Base-by-base conservation (phyloP, 495 filamentous ascomycete species). In the Penicillium salamii region DNA sequence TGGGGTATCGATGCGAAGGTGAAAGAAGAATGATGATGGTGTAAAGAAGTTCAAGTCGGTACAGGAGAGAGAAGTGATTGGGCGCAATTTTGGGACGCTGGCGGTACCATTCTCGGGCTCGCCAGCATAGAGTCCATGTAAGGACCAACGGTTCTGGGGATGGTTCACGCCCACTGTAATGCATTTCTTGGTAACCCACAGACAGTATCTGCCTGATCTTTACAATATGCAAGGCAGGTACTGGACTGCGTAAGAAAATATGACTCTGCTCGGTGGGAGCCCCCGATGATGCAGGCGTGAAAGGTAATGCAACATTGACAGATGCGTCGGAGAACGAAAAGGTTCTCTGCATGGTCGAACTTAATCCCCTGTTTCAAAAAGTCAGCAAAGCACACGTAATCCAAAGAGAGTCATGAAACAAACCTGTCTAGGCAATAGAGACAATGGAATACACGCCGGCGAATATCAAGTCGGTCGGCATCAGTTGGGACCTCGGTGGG, bases 251-350 rank as follows among this genome's bases (percentile, higher is more conserved):
- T 55, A 57, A 72, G 65, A 67, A 81, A 57, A 67, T 71, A 63
- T 74, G 28, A 53, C 63, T 67, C 57, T 70, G 37, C 46, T 72
- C 58, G 50, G 59, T 34, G 62, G 62, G 32, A 45, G 62, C 17
- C 54, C 63, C 51, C 7, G 67, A 59, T 7, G 76, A 69, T 35
- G 62, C 54, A 28, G 60, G 50, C 9, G 46, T 52, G 14, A 67
- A 63, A 8, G 79, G 79, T 53, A 87, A 70, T 8, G 69, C 76
- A 31, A 95, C 89, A 52, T 85, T 83, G 2, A 85, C 78, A n/a
- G 90, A 87, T 32, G 88, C 88, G 62, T 97, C 92, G 1, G 88
- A 90, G 62, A 97, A 93, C 4, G 92, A 95, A 63, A 95, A 95
- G 0, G 88, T 83, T 33, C 89, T 78, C 23, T 84, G 82, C 42